phyloP scores from a whole-genome alignment of 495 filamentous ascomycete genomes.

The Tuber microsphaerosporum region DNA sequence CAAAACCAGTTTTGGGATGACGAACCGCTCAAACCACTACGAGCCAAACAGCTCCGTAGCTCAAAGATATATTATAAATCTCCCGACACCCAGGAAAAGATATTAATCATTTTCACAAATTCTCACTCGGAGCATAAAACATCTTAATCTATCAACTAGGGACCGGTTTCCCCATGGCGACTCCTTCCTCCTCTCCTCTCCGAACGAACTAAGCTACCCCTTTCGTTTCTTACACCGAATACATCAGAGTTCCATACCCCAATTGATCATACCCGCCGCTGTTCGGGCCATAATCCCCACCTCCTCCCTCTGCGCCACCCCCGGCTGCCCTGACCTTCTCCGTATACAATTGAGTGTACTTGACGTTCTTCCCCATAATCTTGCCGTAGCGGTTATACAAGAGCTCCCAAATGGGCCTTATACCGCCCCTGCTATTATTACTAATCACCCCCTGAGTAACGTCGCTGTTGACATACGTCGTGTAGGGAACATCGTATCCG shows the following conservation, averaged over 20 bases:
- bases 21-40: not conserved
- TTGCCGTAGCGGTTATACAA: conserved; percentile 45
- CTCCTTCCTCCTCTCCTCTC: not conserved
- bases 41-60: not conserved
- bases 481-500: conserved; percentile 46
- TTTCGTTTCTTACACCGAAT: conserved; percentile 8
- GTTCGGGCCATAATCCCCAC: conserved; percentile 43
- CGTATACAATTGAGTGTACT: conserved; percentile 40
- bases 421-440: conserved; percentile 34
- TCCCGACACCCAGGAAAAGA: not conserved
- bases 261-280: conserved; percentile 44
- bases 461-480: conserved; percentile 42
- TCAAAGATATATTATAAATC: not conserved
- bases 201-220: not conserved
- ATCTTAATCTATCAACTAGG: not conserved
- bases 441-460: conserved; percentile 43
- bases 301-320: conserved; percentile 43
- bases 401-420: conserved; percentile 45
- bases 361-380: conserved; percentile 38
- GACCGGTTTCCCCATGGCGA: not conserved
- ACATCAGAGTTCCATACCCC: conserved; percentile 44
- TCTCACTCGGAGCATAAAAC: not conserved
- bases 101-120: not conserved
- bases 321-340: conserved; percentile 37
- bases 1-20: not conserved